phyloP scores from a whole-genome alignment of 768 basidiomycete genomes.

The Glaciozyma antarctica region DNA sequence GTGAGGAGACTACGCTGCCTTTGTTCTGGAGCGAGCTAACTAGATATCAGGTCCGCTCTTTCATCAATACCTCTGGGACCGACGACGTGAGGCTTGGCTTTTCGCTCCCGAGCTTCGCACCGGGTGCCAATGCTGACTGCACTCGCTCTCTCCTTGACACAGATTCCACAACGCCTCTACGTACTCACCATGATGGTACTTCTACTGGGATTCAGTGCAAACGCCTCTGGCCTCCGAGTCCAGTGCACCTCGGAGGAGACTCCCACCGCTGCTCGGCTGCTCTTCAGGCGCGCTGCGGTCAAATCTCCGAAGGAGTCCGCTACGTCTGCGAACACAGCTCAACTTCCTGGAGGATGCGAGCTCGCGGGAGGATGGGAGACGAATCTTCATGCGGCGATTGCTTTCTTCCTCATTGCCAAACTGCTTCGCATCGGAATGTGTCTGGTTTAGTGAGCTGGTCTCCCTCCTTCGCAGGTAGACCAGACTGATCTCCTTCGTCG shows the following conservation, averaged over 20 bases:
- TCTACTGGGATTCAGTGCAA: constrained; percentile 39
- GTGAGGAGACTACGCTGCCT: neutral
- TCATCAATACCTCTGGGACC: constrained; percentile 37
- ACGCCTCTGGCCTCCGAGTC: constrained; percentile 38
- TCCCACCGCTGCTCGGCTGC: neutral
- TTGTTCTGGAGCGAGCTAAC: neutral
- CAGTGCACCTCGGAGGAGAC: neutral
- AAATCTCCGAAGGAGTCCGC: neutral
- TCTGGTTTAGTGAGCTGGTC: constrained; percentile 6
- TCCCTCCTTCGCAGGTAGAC: neutral
- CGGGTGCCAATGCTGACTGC: neutral
- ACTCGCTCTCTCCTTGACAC: constrained; percentile 33
- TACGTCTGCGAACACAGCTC: too few relatives aligned
- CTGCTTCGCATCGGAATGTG: neutral
- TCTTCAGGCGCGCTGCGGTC: neutral
- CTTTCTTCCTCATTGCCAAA: constrained; percentile 7
- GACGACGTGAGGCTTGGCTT: constrained; percentile 33
- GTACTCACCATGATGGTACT: constrained; percentile 25
- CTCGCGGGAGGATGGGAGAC: neutral
- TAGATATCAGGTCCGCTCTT: constrained; percentile 31
- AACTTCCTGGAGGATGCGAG: neutral
- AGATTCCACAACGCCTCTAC: constrained; percentile 18
- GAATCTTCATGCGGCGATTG: neutral
- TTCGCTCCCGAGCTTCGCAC: neutral
- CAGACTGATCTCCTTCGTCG: neutral